Evolutionary conservation across 2,329 filamentous ascomycete species (phyloP).

Genomic region (Paraphoma chrysanthemicola): DNA sequence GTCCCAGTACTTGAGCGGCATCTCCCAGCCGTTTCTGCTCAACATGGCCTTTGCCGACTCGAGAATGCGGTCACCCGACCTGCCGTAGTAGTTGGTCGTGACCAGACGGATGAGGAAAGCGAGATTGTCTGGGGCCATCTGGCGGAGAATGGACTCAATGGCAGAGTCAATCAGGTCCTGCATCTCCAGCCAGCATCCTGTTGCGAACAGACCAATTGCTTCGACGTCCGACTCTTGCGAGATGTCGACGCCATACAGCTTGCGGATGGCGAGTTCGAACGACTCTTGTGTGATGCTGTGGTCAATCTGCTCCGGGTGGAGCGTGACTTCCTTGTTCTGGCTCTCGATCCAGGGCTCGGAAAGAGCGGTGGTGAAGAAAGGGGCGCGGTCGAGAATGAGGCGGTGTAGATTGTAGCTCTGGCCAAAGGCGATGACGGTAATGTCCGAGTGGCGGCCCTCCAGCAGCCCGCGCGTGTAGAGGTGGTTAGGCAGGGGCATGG

Average conservation of each 20-base stretch:
- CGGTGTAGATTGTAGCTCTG: constrained; percentile 61
- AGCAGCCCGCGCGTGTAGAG: constrained; percentile 61
- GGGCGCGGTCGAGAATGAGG: constrained; percentile 62
- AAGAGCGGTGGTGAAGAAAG: constrained; percentile 62
- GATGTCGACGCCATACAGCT: constrained; percentile 60
- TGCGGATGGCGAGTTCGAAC: constrained; percentile 63
- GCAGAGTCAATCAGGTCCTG: constrained; percentile 61
- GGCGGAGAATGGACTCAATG: constrained; percentile 61
- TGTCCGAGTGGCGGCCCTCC: constrained; percentile 61
- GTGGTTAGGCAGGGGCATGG: constrained; percentile 57
- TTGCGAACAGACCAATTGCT: constrained; percentile 63
- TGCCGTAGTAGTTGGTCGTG: constrained; percentile 63
- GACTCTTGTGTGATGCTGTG: constrained; percentile 59
- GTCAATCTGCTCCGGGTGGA: constrained; percentile 63
- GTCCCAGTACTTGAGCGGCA: constrained; percentile 63
- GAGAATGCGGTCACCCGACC: constrained; percentile 61
- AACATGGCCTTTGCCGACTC: constrained; percentile 66
- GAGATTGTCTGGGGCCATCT: constrained; percentile 60
- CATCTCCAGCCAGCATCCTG: constrained; percentile 66
- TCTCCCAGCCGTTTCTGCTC: constrained; percentile 63
- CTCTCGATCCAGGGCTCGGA: constrained; percentile 65
- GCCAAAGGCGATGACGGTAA: constrained; percentile 61
- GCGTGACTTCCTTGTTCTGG: constrained; percentile 58
- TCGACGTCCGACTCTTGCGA: constrained; percentile 59
- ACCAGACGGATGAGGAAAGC: constrained; percentile 60